A percentile compares a stretch with the other conserved stretches of the same genome.
Conservation (phyloP, 768 basidiomycete genomes). For the Rhizopogon salebrosus region DNA sequence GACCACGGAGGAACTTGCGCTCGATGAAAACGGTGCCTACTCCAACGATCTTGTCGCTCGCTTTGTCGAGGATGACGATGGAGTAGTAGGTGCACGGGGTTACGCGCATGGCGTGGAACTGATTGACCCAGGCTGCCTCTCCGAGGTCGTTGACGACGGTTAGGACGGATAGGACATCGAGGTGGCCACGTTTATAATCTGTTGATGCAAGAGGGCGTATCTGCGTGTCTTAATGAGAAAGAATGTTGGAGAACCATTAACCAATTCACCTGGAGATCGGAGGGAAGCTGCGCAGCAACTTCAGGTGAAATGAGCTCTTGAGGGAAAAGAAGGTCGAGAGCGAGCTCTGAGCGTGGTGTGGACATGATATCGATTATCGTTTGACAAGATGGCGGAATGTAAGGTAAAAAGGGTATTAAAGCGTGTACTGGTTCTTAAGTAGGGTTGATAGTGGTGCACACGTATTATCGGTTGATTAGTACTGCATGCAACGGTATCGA, state of each 20-base stretch:
- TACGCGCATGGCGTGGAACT: slow-evolving; percentile 59
- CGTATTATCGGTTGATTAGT: too few species aligned
- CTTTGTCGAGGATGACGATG: slow-evolving; percentile 75
- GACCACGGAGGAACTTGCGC: slow-evolving; percentile 85
- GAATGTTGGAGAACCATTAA: slow-evolving; percentile 3
- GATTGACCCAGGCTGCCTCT: slow-evolving; percentile 59
- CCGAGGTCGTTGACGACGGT: slow-evolving; percentile 67
- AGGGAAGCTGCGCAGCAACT: slow-evolving; percentile 53
- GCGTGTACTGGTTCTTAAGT: slow-evolving; percentile 4
- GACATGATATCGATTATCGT: slow-evolving; percentile 7
- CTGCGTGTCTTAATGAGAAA: slow-evolving; percentile 34
- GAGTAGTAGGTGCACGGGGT: slow-evolving; percentile 69
- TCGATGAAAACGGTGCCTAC: slow-evolving; percentile 85
- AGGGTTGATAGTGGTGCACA: too few species aligned
- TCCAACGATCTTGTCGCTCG: slow-evolving; percentile 75
- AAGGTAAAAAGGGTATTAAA: slow-evolving; percentile 5
- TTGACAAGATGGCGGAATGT: neutral
- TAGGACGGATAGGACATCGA: slow-evolving; percentile 72
- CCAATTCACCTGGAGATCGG: slow-evolving; percentile 60
- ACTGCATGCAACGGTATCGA: too few species aligned
- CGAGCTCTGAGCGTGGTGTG: slow-evolving; percentile 44
- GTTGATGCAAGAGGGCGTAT: slow-evolving; percentile 85
- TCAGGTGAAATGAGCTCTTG: slow-evolving; percentile 63
- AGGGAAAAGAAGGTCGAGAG: slow-evolving; percentile 77
- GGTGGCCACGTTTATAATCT: slow-evolving; percentile 79